Conservation (phyloP, 2,329 filamentous ascomycete genomes). For the Alternaria triticimaculans region DNA sequence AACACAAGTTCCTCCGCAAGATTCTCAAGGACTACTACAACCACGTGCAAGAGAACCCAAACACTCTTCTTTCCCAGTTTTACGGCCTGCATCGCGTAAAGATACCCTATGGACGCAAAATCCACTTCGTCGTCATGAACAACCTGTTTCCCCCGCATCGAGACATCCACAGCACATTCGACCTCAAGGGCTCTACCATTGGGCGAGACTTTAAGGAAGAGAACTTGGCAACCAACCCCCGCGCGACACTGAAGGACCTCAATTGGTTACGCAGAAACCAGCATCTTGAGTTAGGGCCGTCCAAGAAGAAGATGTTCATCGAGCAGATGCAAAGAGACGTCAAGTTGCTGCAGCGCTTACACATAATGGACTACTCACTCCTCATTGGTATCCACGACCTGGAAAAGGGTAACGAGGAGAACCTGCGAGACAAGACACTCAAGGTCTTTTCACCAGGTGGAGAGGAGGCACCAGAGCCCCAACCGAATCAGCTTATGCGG, state of each 20-base stretch:
- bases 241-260: constrained; percentile 92
- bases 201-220: constrained; percentile 92
- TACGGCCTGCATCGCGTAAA: constrained; percentile 97
- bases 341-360: constrained; percentile 79
- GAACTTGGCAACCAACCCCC: constrained; percentile 83
- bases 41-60: constrained; percentile 91
- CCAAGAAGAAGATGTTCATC: constrained; percentile 87
- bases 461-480: constrained; percentile 57
- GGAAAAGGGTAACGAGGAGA: constrained; percentile 90
- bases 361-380: constrained; percentile 99
- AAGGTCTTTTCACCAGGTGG: constrained; percentile 93
- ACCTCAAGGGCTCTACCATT: constrained; percentile 94
- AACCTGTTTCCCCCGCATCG: constrained; percentile 97
- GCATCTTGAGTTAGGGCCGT: constrained; percentile 84
- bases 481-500: constrained; percentile 75
- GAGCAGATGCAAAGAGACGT: constrained; percentile 90
- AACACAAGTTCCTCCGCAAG: constrained; percentile 86
- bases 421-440: constrained; percentile 85
- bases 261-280: constrained; percentile 92
- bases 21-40: constrained; percentile 91
- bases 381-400: constrained; percentile 94
- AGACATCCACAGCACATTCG: constrained; percentile 96
- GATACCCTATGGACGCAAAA: constrained; percentile 97
- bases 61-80: constrained; percentile 96
- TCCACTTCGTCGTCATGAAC: constrained; percentile 99